phyloP scores from a whole-genome alignment of 148 eudicot genomes.

The Silene uniflora region DNA sequence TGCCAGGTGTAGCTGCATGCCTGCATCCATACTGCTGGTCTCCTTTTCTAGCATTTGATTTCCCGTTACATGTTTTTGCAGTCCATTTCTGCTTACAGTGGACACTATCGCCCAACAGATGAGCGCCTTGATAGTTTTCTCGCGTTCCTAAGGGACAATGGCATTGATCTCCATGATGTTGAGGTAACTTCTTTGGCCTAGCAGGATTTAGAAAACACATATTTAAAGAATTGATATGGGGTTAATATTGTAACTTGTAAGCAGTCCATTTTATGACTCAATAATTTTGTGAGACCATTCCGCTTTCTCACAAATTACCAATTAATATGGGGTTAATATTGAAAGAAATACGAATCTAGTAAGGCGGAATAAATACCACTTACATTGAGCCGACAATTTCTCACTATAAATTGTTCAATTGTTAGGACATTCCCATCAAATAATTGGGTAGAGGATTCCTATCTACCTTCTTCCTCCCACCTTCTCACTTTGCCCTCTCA shows the following conservation, averaged over 20 bases:
- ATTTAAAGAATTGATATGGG: not conserved
- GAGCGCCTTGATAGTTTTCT: conserved; percentile 59
- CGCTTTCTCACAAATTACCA: not conserved
- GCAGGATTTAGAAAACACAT: not conserved
- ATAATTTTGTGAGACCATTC: not conserved
- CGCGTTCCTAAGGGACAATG: conserved; percentile 52
- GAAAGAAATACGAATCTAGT: no score
- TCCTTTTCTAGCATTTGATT: conserved; percentile 18
- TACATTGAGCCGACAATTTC: no score
- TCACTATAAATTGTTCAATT: no score
- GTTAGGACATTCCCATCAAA: no score
- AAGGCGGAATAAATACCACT: no score
- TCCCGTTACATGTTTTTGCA: conserved; percentile 27
- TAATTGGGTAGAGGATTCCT: not conserved
- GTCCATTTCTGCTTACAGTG: conserved; percentile 87
- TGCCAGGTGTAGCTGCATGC: not conserved
- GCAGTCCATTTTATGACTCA: not conserved
- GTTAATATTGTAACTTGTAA: no score
- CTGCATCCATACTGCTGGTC: not conserved
- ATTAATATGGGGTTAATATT: not conserved
- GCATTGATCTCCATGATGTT: conserved; percentile 55
- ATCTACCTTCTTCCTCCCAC: no score
- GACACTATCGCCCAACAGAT: conserved; percentile 90
- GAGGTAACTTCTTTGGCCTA: conserved; percentile 37
- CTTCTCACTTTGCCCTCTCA: no score